phyloP scores from a whole-genome alignment of 106 monocot species.

The Dioscorea alata region DNA sequence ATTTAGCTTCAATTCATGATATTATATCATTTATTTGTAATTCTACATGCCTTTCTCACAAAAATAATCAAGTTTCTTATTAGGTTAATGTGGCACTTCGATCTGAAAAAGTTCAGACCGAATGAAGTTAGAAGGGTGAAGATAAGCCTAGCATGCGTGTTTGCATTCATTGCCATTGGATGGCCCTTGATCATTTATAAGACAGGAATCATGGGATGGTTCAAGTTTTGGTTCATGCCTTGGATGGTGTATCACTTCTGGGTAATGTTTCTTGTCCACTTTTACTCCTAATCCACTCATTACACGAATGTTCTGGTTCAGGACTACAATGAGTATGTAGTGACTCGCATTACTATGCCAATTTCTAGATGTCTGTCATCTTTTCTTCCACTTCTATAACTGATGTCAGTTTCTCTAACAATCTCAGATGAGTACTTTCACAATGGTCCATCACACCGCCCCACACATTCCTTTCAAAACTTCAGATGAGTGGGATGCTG shows the following conservation, averaged over 20 bases:
- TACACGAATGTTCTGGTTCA: too few relatives aligned
- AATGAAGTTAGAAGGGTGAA: conserved; percentile 75
- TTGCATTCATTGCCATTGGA: conserved; percentile 79
- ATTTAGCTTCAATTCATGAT: neutral
- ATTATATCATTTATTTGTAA: conserved; percentile 2
- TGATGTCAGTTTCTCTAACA: conserved; percentile 7
- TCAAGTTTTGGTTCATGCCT: conserved; percentile 97
- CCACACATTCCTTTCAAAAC: conserved; percentile 95
- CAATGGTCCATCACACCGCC: conserved; percentile 98
- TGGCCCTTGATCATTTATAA: conserved; percentile 84
- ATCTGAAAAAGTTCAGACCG: conserved; percentile 87
- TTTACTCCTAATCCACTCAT: neutral
- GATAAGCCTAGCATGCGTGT: conserved; percentile 94
- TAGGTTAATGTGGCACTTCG: conserved; percentile 81
- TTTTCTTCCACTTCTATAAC: neutral
- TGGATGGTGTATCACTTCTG: conserved; percentile 92
- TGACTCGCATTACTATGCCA: too few relatives aligned
- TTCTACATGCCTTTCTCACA: conserved; percentile 10
- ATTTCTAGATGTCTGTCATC: too few relatives aligned
- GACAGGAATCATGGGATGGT: conserved; percentile 78
- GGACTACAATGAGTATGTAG: too few relatives aligned
- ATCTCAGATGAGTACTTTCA: conserved; percentile 92
- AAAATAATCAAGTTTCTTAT: conserved; percentile 13
- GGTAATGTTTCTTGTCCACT: conserved; percentile 36
- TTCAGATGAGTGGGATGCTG: conserved; percentile 85